Evolutionary conservation across 257 asterid genomes (phyloP), one percentile per base, ranked within the genome.

Genomic region (Primulina huaijiensis): DNA sequence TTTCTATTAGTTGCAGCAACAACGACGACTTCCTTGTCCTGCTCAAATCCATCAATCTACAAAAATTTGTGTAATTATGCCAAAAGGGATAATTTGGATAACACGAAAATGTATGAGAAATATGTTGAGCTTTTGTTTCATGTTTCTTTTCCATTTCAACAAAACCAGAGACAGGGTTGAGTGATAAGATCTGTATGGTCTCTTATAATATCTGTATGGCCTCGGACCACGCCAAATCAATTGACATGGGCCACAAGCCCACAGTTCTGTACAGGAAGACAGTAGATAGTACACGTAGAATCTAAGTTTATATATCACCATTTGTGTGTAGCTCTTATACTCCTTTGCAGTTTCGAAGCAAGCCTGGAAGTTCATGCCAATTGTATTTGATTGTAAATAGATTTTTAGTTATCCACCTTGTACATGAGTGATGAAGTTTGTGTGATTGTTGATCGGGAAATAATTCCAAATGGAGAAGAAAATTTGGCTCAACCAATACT

Each of bases 41-140:
- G 96, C 93, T 93, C 97, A 79, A 93, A 93, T 70, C 96, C 97
- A 82, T 93, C 99, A 68, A 93, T 93, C 99, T 93, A 89, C 88
- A 84, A 35, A 59, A 14, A 12, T 3, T 3, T 12, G 6, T 46
- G 55, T 46, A 46, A 14, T 12, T 14, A 43, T 46, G 55, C 4
- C 7, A 1, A 12, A 40, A 40, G 17, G 17, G 7, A 14, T 46
- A 46, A 46, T 4, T 9, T 14, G 7, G 19, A 12, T 12, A 3
- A 46, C 7, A 46, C 0, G 55, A 43, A 43, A 46, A 12, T 14
- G 19, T 12, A 14, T 46, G n/a, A 46, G 53, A 43, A 43, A 10
- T 43, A 40, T 46, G 19, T 46, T 46, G 7, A 12, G 55, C n/a
- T 12, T 14, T 46, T 46, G 6, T 14, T 4, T 7, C 19, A 46